Percentiles rank a stretch among this genome's conserved stretches.
Conservation (phyloP, 2,329 filamentous ascomycete species). For the Mollisiaceae sp. region DNA sequence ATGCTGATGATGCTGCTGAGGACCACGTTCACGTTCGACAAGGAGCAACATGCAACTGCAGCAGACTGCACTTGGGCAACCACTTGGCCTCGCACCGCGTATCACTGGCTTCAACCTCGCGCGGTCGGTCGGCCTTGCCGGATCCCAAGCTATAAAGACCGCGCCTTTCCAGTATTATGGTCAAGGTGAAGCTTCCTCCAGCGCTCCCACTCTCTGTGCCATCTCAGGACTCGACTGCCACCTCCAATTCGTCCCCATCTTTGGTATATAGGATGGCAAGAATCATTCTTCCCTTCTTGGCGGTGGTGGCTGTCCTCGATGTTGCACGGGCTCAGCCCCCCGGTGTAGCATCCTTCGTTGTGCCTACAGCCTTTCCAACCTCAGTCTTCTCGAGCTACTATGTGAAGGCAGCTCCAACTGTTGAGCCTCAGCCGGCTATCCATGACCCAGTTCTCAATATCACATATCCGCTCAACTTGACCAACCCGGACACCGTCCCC, state of each 20-base stretch:
- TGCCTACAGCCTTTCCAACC: constrained; percentile 55
- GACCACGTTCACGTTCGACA: background rate
- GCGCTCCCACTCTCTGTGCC: background rate
- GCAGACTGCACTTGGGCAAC: too few species aligned
- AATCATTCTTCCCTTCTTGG: constrained; percentile 6
- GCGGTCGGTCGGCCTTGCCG: background rate
- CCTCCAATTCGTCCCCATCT: background rate
- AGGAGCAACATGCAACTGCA: background rate
- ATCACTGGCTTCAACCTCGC: background rate
- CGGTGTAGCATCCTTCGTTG: constrained; percentile 46
- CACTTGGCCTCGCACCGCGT: background rate
- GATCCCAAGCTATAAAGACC: background rate
- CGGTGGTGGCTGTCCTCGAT: constrained; percentile 4
- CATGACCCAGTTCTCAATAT: constrained; percentile 59
- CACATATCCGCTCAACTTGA: constrained; percentile 59
- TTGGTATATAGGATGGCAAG: constrained; percentile 6
- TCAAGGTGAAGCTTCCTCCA: background rate
- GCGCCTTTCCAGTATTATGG: background rate
- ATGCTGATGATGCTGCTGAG: background rate
- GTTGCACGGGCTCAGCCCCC: constrained; percentile 37
- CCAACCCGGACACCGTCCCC: constrained; percentile 58
- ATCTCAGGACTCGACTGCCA: background rate
- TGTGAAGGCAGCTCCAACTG: constrained; percentile 49
- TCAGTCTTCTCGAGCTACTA: constrained; percentile 57
- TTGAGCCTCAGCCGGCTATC: constrained; percentile 58